Percentiles rank a stretch among this genome's conserved stretches.
These are phyloP conservation scores for Arachis monticola DNA, from an alignment of 331 rosid genomes.

Conservation along the genomic window DNA sequence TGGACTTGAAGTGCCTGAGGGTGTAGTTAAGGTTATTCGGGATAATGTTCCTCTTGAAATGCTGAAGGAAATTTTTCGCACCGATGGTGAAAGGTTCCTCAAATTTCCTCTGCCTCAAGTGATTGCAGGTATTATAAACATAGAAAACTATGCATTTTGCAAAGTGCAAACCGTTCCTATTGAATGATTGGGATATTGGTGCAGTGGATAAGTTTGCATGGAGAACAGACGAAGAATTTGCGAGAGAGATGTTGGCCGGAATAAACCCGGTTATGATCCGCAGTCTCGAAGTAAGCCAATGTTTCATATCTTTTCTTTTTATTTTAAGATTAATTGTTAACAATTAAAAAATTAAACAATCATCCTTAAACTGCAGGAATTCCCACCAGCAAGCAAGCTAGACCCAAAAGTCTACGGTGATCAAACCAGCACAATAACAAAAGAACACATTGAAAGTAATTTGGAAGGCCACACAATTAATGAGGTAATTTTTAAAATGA, in stretches of 20 bases:
- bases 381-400: conserved; percentile 77
- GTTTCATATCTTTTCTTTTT: neutral
- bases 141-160: conserved; percentile 18
- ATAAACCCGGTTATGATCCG: conserved; percentile 62
- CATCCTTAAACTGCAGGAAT: conserved; percentile 53
- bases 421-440: conserved; percentile 60
- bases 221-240: conserved; percentile 81
- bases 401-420: conserved; percentile 68
- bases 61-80: conserved; percentile 68
- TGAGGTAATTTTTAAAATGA: conserved; percentile 49
- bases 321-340: neutral
- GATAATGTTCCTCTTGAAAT: conserved; percentile 61
- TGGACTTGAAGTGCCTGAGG: conserved; percentile 65
- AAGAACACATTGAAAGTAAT: conserved; percentile 48
- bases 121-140: conserved; percentile 59
- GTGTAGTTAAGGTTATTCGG: conserved; percentile 49
- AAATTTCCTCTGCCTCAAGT: conserved; percentile 74
- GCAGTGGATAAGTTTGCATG: conserved; percentile 63
- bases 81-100: conserved; percentile 71
- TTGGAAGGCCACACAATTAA: conserved; percentile 55
- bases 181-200: conserved; percentile 39
- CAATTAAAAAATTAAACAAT: neutral
- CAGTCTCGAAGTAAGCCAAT: conserved; percentile 57
- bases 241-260: conserved; percentile 79
- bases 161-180: neutral